These are phyloP conservation scores for Phytophthora hybrid DNA, from an alignment of 352 stramenopile species.

Conservation along the genomic window DNA sequence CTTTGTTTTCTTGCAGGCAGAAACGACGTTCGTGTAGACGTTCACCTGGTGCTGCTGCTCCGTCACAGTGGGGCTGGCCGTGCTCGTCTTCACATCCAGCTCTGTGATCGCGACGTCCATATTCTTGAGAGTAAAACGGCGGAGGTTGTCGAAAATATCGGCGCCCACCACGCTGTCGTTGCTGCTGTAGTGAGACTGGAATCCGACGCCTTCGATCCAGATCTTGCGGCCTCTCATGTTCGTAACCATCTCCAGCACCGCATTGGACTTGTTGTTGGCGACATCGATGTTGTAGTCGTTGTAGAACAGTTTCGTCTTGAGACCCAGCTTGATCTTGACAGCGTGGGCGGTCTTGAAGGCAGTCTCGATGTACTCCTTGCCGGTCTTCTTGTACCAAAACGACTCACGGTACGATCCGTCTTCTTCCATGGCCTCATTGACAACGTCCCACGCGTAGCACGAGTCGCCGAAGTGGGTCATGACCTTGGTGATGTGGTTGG, in stretches of 20 bases:
- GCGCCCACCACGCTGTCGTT: slow-evolving; percentile 4
- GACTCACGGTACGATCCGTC: slow-evolving; percentile 32
- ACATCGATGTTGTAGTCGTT: slow-evolving; percentile 30
- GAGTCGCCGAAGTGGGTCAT: slow-evolving; percentile 37
- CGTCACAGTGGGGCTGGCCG: slow-evolving; percentile 10
- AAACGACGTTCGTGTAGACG: slow-evolving; percentile 24
- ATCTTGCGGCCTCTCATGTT: slow-evolving; percentile 6
- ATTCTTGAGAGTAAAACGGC: slow-evolving; percentile 25
- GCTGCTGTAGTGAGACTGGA: slow-evolving; percentile 30
- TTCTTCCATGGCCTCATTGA: slow-evolving; percentile 30
- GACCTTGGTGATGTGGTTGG: slow-evolving; percentile 33
- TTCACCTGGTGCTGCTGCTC: slow-evolving; percentile 22
- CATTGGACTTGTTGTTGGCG: slow-evolving; percentile 31
- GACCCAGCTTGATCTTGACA: slow-evolving; percentile 24
- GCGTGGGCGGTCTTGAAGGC: slow-evolving; percentile 28
- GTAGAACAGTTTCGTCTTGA: slow-evolving; percentile 26
- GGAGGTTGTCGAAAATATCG: slow-evolving; percentile 28
- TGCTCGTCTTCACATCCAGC: slow-evolving; percentile 31
- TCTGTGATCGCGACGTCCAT: slow-evolving; percentile 36
- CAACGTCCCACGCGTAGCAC: slow-evolving; percentile 29
- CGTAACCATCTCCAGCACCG: slow-evolving; percentile 19
- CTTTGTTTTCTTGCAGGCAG: slow-evolving; percentile 31
- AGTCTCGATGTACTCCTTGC: slow-evolving; percentile 32
- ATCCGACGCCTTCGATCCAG: slow-evolving; percentile 28
- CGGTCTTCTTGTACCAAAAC: slow-evolving; percentile 38